A percentile compares a stretch with the other conserved stretches of the same genome.
phyloP scores from a whole-genome alignment of 371 early-diverging fungal genomes.

The Agmasoma carcini region DNA sequence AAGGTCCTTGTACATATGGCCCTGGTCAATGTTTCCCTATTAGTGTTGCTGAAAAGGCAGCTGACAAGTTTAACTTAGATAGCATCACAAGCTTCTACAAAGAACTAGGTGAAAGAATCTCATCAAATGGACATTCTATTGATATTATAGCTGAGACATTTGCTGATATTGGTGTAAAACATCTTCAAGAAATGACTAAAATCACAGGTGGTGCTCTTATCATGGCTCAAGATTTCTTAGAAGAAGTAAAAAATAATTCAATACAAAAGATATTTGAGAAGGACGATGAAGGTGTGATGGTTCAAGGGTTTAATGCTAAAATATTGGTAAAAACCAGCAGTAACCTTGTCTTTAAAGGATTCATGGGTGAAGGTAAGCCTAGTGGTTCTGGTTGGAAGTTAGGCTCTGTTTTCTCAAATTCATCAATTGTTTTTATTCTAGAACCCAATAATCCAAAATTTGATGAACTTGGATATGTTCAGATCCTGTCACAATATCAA shows the following conservation, averaged over 20 bases:
- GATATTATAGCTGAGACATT: slow-evolving; percentile 79
- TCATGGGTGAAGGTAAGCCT: slow-evolving; percentile 45
- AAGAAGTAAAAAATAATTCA: slow-evolving; percentile 45
- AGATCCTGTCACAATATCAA: slow-evolving; percentile 50
- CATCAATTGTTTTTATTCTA: slow-evolving; percentile 39
- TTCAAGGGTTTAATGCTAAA: slow-evolving; percentile 92
- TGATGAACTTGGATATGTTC: slow-evolving; percentile 48
- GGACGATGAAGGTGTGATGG: slow-evolving; percentile 67
- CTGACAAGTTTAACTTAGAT: slow-evolving; percentile 50
- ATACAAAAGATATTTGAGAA: slow-evolving; percentile 61
- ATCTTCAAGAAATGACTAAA: slow-evolving; percentile 81
- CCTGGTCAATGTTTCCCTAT: slow-evolving; percentile 83
- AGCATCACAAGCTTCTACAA: slow-evolving; percentile 66
- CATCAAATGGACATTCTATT: slow-evolving; percentile 64
- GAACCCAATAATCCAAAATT: slow-evolving; percentile 21
- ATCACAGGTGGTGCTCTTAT: slow-evolving; percentile 82
- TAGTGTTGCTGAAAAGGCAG: slow-evolving; percentile 76
- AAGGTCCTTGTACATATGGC: slow-evolving; percentile 91
- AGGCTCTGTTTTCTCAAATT: slow-evolving; percentile 33
- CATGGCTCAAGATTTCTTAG: slow-evolving; percentile 63
- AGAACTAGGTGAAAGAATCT: slow-evolving; percentile 66
- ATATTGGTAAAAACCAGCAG: slow-evolving; percentile 62
- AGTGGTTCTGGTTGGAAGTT: slow-evolving; percentile 35
- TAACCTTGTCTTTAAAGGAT: slow-evolving; percentile 39
- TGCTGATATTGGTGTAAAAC: slow-evolving; percentile 82